phyloP scores from a whole-genome alignment of 2,329 filamentous ascomycete species.

The Neocucurbitaria cava region DNA sequence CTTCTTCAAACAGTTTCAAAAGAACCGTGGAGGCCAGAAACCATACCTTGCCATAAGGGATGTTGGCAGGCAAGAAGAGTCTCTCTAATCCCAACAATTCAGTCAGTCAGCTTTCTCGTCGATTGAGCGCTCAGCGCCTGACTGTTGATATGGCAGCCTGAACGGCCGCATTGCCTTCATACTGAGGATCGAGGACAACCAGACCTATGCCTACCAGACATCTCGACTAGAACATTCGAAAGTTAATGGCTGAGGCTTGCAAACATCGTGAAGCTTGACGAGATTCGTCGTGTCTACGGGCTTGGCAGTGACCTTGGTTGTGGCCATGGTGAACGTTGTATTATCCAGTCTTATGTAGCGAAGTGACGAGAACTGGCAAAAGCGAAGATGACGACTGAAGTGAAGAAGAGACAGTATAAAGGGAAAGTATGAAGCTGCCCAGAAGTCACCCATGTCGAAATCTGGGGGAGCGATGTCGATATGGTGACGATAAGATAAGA shows the following conservation, averaged over 20 bases:
- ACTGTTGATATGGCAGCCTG: background rate
- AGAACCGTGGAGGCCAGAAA: background rate
- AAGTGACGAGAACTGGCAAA: no score
- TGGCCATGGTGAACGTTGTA: background rate
- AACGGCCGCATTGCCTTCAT: background rate
- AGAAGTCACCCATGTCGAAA: constrained; percentile 2
- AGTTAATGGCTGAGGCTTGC: no score
- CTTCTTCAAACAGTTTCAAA: background rate
- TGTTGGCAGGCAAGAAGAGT: background rate
- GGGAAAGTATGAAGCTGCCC: background rate
- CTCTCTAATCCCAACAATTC: background rate
- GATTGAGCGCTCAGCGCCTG: no score
- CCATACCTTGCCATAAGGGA: background rate
- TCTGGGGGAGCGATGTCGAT: background rate
- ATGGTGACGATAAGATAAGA: constrained; percentile 4
- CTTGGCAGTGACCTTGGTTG: background rate
- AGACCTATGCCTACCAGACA: background rate
- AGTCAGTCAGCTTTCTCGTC: background rate
- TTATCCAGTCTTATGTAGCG: no score
- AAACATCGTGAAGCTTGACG: background rate
- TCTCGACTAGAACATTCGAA: no score
- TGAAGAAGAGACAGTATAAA: background rate
- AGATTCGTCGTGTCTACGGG: background rate
- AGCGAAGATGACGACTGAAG: background rate
- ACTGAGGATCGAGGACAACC: background rate